phyloP scores from a whole-genome alignment of 306 rosid genomes.

The Clitoria ternatea region DNA sequence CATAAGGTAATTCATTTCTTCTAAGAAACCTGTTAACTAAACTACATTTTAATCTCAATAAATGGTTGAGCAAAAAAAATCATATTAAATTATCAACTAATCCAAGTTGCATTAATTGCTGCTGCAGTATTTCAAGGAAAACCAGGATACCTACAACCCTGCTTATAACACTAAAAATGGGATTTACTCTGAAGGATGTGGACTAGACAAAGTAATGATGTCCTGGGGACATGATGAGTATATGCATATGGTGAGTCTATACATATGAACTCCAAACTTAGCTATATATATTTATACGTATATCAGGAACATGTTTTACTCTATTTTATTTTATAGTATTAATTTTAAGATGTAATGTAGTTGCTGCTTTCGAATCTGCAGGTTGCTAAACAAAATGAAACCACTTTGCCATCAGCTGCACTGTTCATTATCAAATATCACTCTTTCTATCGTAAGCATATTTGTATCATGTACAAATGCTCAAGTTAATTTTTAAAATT shows the following conservation, averaged over 20 bases:
- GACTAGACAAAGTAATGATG: conserved; percentile 33
- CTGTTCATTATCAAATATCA: neutral
- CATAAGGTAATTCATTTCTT: conserved; percentile 31
- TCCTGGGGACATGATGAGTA: conserved; percentile 57
- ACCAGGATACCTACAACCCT: conserved; percentile 26
- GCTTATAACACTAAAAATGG: conserved; percentile 32
- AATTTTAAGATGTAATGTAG: neutral
- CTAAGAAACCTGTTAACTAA: neutral
- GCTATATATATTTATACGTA: too few species aligned
- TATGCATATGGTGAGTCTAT: conserved; percentile 36
- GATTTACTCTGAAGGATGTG: conserved; percentile 33
- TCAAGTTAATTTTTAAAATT: too few species aligned
- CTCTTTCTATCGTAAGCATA: neutral
- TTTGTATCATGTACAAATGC: too few species aligned
- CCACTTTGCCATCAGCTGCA: neutral
- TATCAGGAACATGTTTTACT: too few species aligned
- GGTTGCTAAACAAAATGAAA: neutral
- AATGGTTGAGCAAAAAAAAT: too few species aligned
- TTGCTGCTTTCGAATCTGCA: neutral
- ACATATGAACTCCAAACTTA: too few species aligned
- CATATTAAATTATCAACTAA: neutral
- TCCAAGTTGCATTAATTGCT: neutral
- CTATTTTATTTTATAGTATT: too few species aligned
- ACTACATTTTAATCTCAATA: neutral
- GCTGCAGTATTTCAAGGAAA: conserved; percentile 36